Conservation (phyloP, 2,329 filamentous ascomycete genomes). For the Passalora sequoiae region DNA sequence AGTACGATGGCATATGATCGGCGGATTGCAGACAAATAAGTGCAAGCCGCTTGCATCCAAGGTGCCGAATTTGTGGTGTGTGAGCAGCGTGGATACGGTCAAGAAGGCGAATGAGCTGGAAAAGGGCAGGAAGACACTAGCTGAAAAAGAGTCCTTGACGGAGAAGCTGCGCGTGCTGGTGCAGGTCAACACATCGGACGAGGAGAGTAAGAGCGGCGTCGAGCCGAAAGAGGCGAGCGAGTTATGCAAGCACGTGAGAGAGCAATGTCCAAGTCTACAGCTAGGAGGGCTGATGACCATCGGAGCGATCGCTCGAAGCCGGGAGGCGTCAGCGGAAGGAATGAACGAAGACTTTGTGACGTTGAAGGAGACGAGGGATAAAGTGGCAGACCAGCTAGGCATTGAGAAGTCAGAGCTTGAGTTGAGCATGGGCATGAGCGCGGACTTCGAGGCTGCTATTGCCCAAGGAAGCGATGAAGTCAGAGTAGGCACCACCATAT, state of each 20-base stretch:
- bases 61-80: slow-evolving; percentile 83
- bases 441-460: slow-evolving; percentile 89
- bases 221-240: slow-evolving; percentile 57
- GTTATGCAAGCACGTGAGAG: slow-evolving; percentile 65
- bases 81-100: slow-evolving; percentile 79
- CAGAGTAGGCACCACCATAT: slow-evolving; percentile 87
- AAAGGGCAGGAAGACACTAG: slow-evolving; percentile 62
- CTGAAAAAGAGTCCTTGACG: slow-evolving; percentile 32
- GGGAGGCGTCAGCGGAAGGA: slow-evolving; percentile 64
- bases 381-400: slow-evolving; percentile 59
- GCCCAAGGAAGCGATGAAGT: slow-evolving; percentile 81
- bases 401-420: slow-evolving; percentile 59
- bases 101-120: slow-evolving; percentile 86
- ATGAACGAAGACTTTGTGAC: slow-evolving; percentile 85
- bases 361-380: slow-evolving; percentile 64
- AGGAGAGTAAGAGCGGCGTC: slow-evolving; percentile 78
- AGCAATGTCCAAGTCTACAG: slow-evolving; percentile 66
- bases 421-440: slow-evolving; percentile 98
- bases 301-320: slow-evolving; percentile 82
- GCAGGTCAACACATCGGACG: slow-evolving; percentile 92
- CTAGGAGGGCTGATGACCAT: slow-evolving; percentile 94
- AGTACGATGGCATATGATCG: slow-evolving; percentile 95
- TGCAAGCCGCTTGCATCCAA: slow-evolving; percentile 77
- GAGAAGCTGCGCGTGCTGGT: slow-evolving; percentile 67
- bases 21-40: slow-evolving; percentile 87